Base-by-base conservation (phyloP, 2,329 filamentous ascomycete genomes). In the Mollisiaceae sp. region DNA sequence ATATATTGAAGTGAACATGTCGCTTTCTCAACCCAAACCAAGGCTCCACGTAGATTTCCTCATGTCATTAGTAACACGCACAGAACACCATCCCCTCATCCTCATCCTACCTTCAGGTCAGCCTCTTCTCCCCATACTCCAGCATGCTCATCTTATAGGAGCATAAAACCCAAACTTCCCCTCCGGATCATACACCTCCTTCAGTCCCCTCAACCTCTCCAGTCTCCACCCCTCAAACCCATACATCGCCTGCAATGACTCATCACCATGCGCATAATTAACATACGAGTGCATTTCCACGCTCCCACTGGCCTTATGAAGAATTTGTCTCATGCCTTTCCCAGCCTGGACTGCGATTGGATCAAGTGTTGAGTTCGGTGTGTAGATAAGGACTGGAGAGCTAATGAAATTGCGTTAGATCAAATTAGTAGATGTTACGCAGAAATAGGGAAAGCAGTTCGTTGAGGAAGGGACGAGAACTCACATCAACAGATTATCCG, bases 231-330 rank as follows among this genome's bases (percentile, higher is more conserved):
- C 60, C 59, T 85, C 84, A 60, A 75, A 75, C 8, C 84, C 84
- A 70, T 87, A 86, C 75, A 79, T 77, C 1, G 75, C 72, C 58
- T 74, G 63, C 0, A 75, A 70, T 1, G 72, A 71, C 75, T 86
- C 83, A 9, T 81, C 76, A 1, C 83, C 83, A 60, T 78, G 78
- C 0, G 82, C 83, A 68, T 85, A 86, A 73, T 86, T 86, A 60
- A 84, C 77, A 64, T 86, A 85, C 0, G 77, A 72, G 63, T 79
- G 75, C 59, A 79, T 50, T 38, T 76, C 70, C 1, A 70, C 62
- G 27, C 73, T 64, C 2, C 77, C 80, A 58, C 71, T 79, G 0
- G 73, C 77, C 11, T 73, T 65, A 47, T 75, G 71, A 5, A 83
- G 72, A 5, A 80, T 75, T 4, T 78, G 59, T 3, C 81, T 77